phyloP scores from a whole-genome alignment of 2,329 filamentous ascomycete genomes.

The Harringtonia lauricola region DNA sequence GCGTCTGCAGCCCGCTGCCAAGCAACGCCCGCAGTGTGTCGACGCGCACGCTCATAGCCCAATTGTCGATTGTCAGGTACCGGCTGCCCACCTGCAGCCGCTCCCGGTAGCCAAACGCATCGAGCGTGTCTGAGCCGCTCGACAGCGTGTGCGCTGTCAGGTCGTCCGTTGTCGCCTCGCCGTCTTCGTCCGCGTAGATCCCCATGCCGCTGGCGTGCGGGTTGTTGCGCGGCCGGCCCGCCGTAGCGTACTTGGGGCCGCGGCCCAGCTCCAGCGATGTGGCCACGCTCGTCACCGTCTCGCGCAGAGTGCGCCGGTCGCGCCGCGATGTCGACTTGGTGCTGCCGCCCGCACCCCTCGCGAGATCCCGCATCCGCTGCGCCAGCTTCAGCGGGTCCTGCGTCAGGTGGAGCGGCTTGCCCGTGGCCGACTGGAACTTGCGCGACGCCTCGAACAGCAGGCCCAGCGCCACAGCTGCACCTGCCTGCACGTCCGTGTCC shows the following conservation, averaged over 20 bases:
- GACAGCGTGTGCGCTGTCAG: background rate
- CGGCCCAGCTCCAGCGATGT: slow-evolving; percentile 43
- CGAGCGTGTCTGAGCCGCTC: slow-evolving; percentile 18
- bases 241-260: slow-evolving; percentile 43
- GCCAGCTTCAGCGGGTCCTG: slow-evolving; percentile 39
- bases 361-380: slow-evolving; percentile 35
- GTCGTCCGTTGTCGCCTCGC: slow-evolving; percentile 8
- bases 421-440: slow-evolving; percentile 35
- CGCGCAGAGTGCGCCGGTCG: slow-evolving; percentile 34
- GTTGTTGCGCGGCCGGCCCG: slow-evolving; percentile 27
- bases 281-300: slow-evolving; percentile 38
- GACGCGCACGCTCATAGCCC: slow-evolving; percentile 38
- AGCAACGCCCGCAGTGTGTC: slow-evolving; percentile 36
- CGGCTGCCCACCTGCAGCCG: slow-evolving; percentile 36
- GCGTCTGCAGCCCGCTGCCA: slow-evolving; percentile 29
- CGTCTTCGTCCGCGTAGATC: background rate
- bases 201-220: slow-evolving; percentile 28
- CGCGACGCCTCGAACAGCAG: slow-evolving; percentile 65
- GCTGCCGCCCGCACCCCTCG: slow-evolving; percentile 19
- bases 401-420: slow-evolving; percentile 35
- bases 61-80: slow-evolving; percentile 35
- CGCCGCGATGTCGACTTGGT: slow-evolving; percentile 39
- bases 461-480: slow-evolving; percentile 70
- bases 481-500: slow-evolving; percentile 62
- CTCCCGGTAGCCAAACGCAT: slow-evolving; percentile 41